phyloP scores from a whole-genome alignment of 257 asterid species.

The Solanum phureja region DNA sequence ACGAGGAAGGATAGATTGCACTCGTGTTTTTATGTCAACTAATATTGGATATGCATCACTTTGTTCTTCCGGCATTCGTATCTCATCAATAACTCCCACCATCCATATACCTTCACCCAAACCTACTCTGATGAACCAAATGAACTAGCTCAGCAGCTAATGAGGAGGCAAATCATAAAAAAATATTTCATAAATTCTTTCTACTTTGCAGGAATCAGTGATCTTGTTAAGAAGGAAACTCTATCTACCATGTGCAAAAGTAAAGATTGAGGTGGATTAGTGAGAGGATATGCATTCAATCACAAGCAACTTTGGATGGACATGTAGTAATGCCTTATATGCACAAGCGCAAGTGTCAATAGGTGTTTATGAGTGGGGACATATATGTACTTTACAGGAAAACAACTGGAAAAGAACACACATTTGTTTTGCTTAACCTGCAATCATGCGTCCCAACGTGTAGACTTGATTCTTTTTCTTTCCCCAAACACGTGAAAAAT shows the following conservation, averaged over 20 bases:
- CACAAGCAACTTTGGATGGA: background rate
- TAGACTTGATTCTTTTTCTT: background rate
- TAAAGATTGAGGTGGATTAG: background rate
- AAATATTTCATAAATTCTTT: background rate
- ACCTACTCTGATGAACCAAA: constrained; percentile 49
- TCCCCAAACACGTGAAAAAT: background rate
- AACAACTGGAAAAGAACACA: background rate
- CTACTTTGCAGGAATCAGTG: background rate
- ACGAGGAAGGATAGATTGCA: constrained; percentile 47
- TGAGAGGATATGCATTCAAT: background rate
- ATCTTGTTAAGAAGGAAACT: background rate
- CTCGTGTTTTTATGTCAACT: constrained; percentile 86
- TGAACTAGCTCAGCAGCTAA: constrained; percentile 8
- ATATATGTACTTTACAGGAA: background rate
- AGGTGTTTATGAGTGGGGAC: background rate
- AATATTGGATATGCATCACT: constrained; percentile 39
- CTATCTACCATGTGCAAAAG: background rate
- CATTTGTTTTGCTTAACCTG: background rate
- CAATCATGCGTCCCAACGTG: background rate
- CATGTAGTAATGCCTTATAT: background rate
- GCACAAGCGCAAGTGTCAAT: background rate
- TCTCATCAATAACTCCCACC: constrained; percentile 85
- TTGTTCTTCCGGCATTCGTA: constrained; percentile 49
- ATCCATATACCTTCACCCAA: constrained; percentile 76
- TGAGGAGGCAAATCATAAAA: background rate